A percentile compares a stretch with the other conserved stretches of the same genome.
These are phyloP conservation scores for Crataegus laevigata DNA, from an alignment of 306 rosid species.

Conservation along the genomic window DNA sequence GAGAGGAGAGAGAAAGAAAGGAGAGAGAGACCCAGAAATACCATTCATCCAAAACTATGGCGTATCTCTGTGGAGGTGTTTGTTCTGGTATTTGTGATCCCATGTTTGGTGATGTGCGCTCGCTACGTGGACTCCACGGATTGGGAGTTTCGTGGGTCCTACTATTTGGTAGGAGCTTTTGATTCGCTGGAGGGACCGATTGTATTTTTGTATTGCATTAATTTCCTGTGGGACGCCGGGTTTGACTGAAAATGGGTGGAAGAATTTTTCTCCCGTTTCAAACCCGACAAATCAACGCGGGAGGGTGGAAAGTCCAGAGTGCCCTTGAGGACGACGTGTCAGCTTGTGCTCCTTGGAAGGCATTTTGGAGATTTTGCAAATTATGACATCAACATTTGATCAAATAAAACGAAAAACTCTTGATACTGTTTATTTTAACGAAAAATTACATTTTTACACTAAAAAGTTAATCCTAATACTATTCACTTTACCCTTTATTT, in stretches of 20 bases:
- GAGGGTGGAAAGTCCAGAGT: background rate
- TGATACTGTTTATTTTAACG: too few relatives aligned
- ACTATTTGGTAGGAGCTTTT: background rate
- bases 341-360: background rate
- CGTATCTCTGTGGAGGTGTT: too few relatives aligned
- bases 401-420: too few relatives aligned
- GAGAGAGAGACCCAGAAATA: background rate
- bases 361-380: background rate
- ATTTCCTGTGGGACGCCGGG: constrained; percentile 8
- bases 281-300: background rate
- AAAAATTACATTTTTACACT: too few relatives aligned
- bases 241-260: background rate
- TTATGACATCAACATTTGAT: background rate
- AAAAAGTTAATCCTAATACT: too few relatives aligned
- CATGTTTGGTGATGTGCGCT: background rate
- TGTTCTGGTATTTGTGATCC: background rate
- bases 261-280: background rate
- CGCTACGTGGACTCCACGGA: background rate
- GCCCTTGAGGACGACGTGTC: background rate
- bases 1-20: background rate
- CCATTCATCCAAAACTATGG: background rate
- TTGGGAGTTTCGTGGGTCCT: background rate
- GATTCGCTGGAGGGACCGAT: background rate
- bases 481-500: too few relatives aligned
- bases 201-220: background rate